A percentile compares a stretch with the other conserved stretches of the same genome.
These are phyloP conservation scores for Aaosphaeria pasadenensis DNA, from an alignment of 2,329 filamentous ascomycete genomes.

Conservation along the genomic window DNA sequence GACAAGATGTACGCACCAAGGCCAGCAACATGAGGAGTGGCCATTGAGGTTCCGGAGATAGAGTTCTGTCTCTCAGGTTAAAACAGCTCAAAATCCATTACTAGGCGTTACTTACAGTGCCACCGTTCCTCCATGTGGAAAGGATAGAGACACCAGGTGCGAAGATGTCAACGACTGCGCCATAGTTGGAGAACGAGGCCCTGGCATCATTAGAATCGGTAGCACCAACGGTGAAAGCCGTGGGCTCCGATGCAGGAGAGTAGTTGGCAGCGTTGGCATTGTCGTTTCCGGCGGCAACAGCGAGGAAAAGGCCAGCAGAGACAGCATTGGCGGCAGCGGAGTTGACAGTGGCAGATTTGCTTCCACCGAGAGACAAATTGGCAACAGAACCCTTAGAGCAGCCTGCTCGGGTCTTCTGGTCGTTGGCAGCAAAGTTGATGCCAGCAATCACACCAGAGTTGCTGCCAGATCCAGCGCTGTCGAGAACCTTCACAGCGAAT, in stretches of 20 bases:
- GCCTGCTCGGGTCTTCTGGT: slow-evolving; percentile 27
- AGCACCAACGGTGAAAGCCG: slow-evolving; percentile 40
- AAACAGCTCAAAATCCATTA: slow-evolving; percentile 13
- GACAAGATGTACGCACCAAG: slow-evolving; percentile 68
- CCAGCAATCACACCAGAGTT: slow-evolving; percentile 40
- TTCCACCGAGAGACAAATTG: slow-evolving; percentile 41
- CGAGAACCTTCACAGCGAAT: slow-evolving; percentile 41
- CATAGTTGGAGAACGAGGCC: slow-evolving; percentile 41
- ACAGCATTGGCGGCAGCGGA: slow-evolving; percentile 35
- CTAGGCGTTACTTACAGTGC: slow-evolving; percentile 20
- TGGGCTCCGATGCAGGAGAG: slow-evolving; percentile 38
- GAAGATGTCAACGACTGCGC: slow-evolving; percentile 36
- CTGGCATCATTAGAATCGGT: slow-evolving; percentile 34
- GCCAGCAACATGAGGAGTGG: slow-evolving; percentile 66
- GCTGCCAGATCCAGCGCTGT: slow-evolving; percentile 36
- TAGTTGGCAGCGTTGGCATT: slow-evolving; percentile 26
- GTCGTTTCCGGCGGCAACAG: slow-evolving; percentile 41
- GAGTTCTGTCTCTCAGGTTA: slow-evolving; percentile 39
- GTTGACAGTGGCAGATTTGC: slow-evolving; percentile 35
- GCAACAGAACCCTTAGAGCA: slow-evolving; percentile 36
- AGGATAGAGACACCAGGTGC: slow-evolving; percentile 42
- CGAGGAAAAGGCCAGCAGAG: slow-evolving; percentile 37
- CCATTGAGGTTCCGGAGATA: slow-evolving; percentile 65
- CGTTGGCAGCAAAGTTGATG: slow-evolving; percentile 36
- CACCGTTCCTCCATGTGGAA: slow-evolving; percentile 48